Evolutionary conservation across 2,329 filamentous ascomycete genomes (phyloP).

Genomic region (Proliferodiscus dingleyae): DNA sequence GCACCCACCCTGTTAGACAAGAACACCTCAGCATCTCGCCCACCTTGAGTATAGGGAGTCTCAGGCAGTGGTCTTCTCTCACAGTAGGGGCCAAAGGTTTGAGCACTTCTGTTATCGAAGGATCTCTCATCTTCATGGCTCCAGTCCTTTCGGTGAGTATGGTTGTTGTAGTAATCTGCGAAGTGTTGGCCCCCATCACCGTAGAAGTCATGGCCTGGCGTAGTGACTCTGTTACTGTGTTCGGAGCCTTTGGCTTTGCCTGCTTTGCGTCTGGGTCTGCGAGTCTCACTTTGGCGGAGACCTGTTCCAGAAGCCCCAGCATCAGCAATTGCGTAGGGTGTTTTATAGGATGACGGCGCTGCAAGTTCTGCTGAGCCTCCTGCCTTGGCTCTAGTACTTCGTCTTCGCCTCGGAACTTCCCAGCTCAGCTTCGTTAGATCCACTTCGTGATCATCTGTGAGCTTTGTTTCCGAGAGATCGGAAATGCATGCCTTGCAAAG

Average conservation of each 20-base stretch:
- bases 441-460: slow-evolving; percentile 3
- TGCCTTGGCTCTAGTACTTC: not conserved
- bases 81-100: not conserved
- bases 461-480: not conserved
- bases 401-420: not conserved
- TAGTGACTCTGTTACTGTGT: not conserved
- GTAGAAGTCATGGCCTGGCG: not conserved
- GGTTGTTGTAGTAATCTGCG: not conserved
- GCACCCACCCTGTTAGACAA: too few relatives aligned
- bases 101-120: not conserved
- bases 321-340: not conserved
- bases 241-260: too few relatives aligned
- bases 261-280: too few relatives aligned
- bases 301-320: too few relatives aligned
- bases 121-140: not conserved
- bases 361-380: too few relatives aligned
- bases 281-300: too few relatives aligned
- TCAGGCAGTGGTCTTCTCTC: not conserved
- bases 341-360: too few relatives aligned
- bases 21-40: not conserved
- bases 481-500: slow-evolving; percentile 9
- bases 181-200: not conserved
- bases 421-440: slow-evolving; percentile 3
- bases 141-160: not conserved
- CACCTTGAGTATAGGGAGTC: not conserved